Conservation (phyloP, 2,329 filamentous ascomycete genomes). For the Clarireedia homoeocarpa region DNA sequence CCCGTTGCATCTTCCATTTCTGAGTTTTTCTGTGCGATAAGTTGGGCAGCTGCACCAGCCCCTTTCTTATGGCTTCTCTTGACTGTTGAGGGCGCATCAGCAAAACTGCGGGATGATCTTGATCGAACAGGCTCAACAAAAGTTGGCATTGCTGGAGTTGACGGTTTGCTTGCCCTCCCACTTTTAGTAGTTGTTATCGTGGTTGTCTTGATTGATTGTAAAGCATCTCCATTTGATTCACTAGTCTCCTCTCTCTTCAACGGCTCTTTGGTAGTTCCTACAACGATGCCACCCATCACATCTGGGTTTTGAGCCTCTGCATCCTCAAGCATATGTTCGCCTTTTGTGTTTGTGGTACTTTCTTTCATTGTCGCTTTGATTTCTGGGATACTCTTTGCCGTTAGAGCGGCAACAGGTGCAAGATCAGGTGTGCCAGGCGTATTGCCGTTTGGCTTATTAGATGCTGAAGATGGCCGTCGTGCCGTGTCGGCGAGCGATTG, state of each 20-base stretch:
- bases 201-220: constrained; percentile 29
- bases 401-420: constrained; percentile 22
- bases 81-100: constrained; percentile 24
- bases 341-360: constrained; percentile 29
- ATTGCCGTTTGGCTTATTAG: constrained; percentile 53
- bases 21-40: constrained; percentile 28
- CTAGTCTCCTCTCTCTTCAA: constrained; percentile 42
- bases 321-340: constrained; percentile 28
- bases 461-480: constrained; percentile 50
- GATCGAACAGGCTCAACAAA: constrained; percentile 49
- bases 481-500: constrained; percentile 49
- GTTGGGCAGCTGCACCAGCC: constrained; percentile 31
- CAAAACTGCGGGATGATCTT: constrained; percentile 42
- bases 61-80: constrained; percentile 56
- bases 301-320: constrained; percentile 29
- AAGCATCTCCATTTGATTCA: constrained; percentile 36
- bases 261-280: constrained; percentile 37
- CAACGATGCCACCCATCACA: constrained; percentile 23
- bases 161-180: constrained; percentile 58
- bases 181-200: constrained; percentile 48
- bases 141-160: constrained; percentile 51
- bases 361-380: constrained; percentile 46
- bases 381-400: constrained; percentile 36
- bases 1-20: constrained; percentile 39
- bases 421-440: constrained; percentile 27